Evolutionary conservation across 805 yeast species (phyloP), one percentile per base, ranked within the genome.

Genomic region (Ogataea paradorogensis): DNA sequence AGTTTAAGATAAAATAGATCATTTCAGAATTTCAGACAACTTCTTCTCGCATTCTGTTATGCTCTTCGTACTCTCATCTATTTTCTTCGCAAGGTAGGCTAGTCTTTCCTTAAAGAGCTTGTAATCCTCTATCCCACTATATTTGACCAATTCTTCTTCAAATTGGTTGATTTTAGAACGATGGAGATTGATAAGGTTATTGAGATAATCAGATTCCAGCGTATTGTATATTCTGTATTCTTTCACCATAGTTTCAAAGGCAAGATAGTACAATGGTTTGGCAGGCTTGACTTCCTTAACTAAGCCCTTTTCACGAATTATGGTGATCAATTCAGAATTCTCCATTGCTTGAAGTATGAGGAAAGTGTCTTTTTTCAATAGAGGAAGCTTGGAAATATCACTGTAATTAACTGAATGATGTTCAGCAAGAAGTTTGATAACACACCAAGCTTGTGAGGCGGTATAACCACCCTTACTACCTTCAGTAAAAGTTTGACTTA

Each of bases 381-480:
- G 58, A 10, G 88, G 82, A 29, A 73, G 67, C 40, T 71, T 69
- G 27, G 73, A 69, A 25, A 84, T 63, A 4, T 80, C 79, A 25
- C 71, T 67, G 52, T 67, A 81, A 1, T 65, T 50, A 3, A 85
- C 62, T 3, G 54, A 50, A 0, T 75, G 78, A 0, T 64, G 52
- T 8, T 64, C 59, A 1, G 88, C 75, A 27, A 93, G 69, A 27
- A 73, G 45, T 51, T 82, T 83, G 52, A 91, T 78, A 15, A 93
- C 56, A 15, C 72, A 76, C 98, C 99, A 93, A 0, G 88, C 93
- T 56, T 91, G 96, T 1, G 95, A 85, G 10, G 82, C 66, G 18
- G 76, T 73, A 71, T 90, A 78, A 10, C 77, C 76, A 18, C 59
- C 60, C 24, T 59, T 59, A 11, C 57, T 39, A 15, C 64, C 61